Conservation (phyloP, 2,329 filamentous ascomycete species). For the Claviceps sp. region DNA sequence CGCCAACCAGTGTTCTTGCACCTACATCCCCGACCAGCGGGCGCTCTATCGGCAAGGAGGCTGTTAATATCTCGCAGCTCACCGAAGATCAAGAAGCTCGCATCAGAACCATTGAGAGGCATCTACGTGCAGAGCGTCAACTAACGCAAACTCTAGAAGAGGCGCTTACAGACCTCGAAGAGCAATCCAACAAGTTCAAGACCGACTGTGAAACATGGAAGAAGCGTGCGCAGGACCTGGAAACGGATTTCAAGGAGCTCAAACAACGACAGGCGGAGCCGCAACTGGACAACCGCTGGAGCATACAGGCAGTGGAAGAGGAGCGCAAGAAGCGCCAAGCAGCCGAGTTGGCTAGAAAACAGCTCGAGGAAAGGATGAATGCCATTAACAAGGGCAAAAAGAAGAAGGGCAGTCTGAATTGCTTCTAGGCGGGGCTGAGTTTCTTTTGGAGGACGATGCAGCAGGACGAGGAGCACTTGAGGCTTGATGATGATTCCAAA, state of each 20-base stretch:
- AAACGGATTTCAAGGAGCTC: slow-evolving; percentile 56
- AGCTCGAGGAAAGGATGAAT: slow-evolving; percentile 91
- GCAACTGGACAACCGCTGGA: slow-evolving; percentile 45
- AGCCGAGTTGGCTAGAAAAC: slow-evolving; percentile 75
- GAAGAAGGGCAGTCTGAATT: slow-evolving; percentile 92
- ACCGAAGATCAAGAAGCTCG: slow-evolving; percentile 91
- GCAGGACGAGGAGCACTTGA: not conserved
- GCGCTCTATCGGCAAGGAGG: slow-evolving; percentile 74
- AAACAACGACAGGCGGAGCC: slow-evolving; percentile 37
- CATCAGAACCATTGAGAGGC: slow-evolving; percentile 92
- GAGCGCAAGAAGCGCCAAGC: slow-evolving; percentile 85
- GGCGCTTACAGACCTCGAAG: slow-evolving; percentile 85
- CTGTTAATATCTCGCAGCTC: slow-evolving; percentile 53
- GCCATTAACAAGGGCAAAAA: slow-evolving; percentile 80
- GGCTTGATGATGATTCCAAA: not conserved
- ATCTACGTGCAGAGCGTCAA: slow-evolving; percentile 89
- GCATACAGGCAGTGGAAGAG: slow-evolving; percentile 85
- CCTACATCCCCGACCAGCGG: slow-evolving; percentile 41
- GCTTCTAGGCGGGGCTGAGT: slow-evolving; percentile 52
- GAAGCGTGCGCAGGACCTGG: slow-evolving; percentile 67
- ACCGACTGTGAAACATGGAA: slow-evolving; percentile 81
- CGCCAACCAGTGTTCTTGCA: slow-evolving; percentile 25
- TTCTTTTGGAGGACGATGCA: slow-evolving; percentile 7
- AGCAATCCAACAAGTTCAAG: slow-evolving; percentile 83
- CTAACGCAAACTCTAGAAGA: slow-evolving; percentile 91